Evolutionary conservation across 345 rosid species (phyloP).

Genomic region (Aquilaria yunnanensis): DNA sequence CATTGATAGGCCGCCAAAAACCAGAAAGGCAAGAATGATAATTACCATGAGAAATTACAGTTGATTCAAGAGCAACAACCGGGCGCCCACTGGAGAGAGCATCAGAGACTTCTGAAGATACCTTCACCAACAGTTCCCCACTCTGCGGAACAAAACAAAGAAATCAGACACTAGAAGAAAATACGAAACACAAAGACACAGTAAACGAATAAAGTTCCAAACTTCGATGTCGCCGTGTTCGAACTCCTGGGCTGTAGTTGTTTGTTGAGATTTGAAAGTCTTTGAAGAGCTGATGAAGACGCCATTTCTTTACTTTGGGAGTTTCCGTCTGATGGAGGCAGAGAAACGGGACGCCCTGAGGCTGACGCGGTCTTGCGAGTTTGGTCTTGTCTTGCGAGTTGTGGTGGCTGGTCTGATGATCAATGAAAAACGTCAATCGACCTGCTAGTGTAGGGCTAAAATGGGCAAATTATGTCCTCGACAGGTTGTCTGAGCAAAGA

Average conservation of each 20-base stretch:
- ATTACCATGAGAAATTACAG: conserved; percentile 85
- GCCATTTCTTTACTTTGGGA: conserved; percentile 23
- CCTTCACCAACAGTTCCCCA: conserved; percentile 28
- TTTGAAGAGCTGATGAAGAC: conserved; percentile 30
- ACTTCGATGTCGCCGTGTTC: conserved; percentile 3
- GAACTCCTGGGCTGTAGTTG: conserved; percentile 42
- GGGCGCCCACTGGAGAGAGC: conserved; percentile 58
- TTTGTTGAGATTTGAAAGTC: conserved; percentile 43
- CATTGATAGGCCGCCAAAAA: background rate
- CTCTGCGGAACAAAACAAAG: too few relatives aligned
- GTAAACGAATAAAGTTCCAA: background rate
- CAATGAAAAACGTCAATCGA: too few relatives aligned
- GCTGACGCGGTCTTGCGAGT: too few relatives aligned
- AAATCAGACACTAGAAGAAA: too few relatives aligned
- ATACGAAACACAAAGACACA: too few relatives aligned
- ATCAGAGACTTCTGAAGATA: conserved; percentile 59
- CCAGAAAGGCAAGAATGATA: background rate
- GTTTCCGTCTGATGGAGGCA: background rate
- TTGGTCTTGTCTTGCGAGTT: background rate
- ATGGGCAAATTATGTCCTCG: background rate
- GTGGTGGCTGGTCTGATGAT: too few relatives aligned
- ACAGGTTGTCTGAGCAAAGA: too few relatives aligned
- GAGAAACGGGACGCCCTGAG: background rate
- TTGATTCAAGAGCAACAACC: conserved; percentile 87
- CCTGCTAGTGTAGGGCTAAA: too few relatives aligned